Conservation (phyloP, 257 asterid species). For the Jacaranda copaia region DNA sequence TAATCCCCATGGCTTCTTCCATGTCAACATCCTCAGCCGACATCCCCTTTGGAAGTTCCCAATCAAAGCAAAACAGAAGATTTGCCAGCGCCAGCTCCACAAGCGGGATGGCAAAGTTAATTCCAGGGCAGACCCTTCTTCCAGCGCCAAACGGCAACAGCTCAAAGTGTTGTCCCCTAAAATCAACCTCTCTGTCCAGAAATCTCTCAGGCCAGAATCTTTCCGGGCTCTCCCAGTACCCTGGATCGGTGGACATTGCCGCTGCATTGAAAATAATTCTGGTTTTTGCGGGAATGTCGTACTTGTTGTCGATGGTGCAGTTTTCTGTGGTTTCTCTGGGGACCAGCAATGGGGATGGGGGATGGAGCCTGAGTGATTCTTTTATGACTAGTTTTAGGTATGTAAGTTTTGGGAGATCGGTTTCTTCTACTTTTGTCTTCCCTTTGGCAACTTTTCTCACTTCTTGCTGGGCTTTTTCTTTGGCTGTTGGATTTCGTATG, state of each 20-base stretch:
- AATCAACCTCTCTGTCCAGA: conserved; percentile 40
- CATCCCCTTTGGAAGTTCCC: no score
- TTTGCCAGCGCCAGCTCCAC: conserved; percentile 59
- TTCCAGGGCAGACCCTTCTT: conserved; percentile 65
- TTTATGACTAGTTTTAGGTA: conserved; percentile 46
- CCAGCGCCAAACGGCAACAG: conserved; percentile 64
- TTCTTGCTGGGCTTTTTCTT: conserved; percentile 39
- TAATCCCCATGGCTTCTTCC: no score
- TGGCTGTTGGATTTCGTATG: conserved; percentile 36
- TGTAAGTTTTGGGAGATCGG: conserved; percentile 39
- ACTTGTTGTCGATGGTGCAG: conserved; percentile 36
- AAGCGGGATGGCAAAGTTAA: conserved; percentile 43
- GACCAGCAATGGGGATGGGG: conserved; percentile 44
- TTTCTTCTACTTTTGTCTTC: conserved; percentile 31
- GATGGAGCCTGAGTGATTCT: conserved; percentile 47
- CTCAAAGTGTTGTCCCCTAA: conserved; percentile 50
- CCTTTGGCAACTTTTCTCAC: conserved; percentile 31
- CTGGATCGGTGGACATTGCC: conserved; percentile 44
- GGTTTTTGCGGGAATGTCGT: conserved; percentile 45
- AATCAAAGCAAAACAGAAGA: conserved; percentile 39
- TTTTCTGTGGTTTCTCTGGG: conserved; percentile 41
- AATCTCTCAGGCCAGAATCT: conserved; percentile 55
- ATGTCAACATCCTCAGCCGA: no score
- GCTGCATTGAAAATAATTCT: conserved; percentile 45
- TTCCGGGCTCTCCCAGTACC: conserved; percentile 45